Conservation (phyloP, 306 rosid species). For the Corylus americana region DNA sequence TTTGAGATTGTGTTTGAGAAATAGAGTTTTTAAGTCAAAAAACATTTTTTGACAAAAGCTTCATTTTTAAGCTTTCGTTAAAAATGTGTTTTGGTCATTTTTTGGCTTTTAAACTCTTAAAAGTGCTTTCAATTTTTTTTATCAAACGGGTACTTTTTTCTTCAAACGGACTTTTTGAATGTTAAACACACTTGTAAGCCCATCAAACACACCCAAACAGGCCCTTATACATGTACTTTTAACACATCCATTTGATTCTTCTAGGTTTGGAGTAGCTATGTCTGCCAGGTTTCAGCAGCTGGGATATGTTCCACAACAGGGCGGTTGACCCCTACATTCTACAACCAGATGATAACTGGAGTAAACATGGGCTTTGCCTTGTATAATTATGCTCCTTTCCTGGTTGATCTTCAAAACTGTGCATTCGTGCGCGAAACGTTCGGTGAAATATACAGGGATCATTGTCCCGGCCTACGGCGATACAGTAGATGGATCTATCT, state of each 20-base stretch:
- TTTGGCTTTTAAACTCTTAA: too few species aligned
- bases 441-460: constrained; percentile 35
- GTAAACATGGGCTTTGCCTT: constrained; percentile 61
- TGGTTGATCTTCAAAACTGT: constrained; percentile 60
- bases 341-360: constrained; percentile 49
- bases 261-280: constrained; percentile 68
- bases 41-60: too few species aligned
- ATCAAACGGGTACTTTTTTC: too few species aligned
- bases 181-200: too few species aligned
- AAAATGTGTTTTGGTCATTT: too few species aligned
- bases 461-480: constrained; percentile 56
- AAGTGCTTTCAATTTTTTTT: too few species aligned
- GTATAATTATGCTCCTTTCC: constrained; percentile 61
- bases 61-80: too few species aligned
- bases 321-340: constrained; percentile 54
- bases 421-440: constrained; percentile 58
- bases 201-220: too few species aligned
- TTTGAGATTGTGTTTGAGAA: too few species aligned
- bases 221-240: too few species aligned
- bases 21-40: too few species aligned
- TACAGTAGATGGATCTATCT: constrained; percentile 48
- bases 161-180: too few species aligned
- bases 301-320: constrained; percentile 47
- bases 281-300: constrained; percentile 42
- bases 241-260: constrained; percentile 17